A percentile compares a stretch with the other conserved stretches of the same genome.
These are phyloP conservation scores for Coemansia sp. DNA, from an alignment of 192 early-diverging fungal genomes.

Conservation along the genomic window DNA sequence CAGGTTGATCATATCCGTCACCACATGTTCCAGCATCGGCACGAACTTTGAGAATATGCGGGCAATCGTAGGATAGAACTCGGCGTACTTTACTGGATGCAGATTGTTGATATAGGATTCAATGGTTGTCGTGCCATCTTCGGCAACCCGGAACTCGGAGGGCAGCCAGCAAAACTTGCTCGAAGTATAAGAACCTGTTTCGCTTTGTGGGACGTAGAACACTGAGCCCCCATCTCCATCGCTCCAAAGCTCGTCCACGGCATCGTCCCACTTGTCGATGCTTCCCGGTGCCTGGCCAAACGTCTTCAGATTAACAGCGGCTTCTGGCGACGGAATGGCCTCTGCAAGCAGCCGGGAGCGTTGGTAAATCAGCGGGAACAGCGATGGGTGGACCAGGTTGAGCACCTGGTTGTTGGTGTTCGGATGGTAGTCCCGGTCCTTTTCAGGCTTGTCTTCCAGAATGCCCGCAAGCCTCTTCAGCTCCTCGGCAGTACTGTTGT, in stretches of 20 bases:
- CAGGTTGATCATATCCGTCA: constrained; percentile 29
- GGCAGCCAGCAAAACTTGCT: constrained; percentile 60
- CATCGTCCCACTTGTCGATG: constrained; percentile 13
- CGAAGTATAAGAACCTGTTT: neutral
- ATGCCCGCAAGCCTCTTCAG: constrained; percentile 28
- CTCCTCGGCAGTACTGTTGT: constrained; percentile 11
- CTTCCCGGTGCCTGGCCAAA: constrained; percentile 33
- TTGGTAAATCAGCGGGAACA: constrained; percentile 50
- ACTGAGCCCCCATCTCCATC: neutral
- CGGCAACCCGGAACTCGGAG: constrained; percentile 56
- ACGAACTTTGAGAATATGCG: constrained; percentile 56
- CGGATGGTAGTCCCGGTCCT: constrained; percentile 48
- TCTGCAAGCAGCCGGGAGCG: constrained; percentile 14
- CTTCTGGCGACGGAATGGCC: constrained; percentile 26
- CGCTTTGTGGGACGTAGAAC: constrained; percentile 5
- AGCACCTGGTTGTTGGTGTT: constrained; percentile 53
- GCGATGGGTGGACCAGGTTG: constrained; percentile 56
- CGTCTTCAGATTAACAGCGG: constrained; percentile 20
- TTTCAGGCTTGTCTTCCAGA: constrained; percentile 38
- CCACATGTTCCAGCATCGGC: constrained; percentile 63
- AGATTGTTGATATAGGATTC: constrained; percentile 76
- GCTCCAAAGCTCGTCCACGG: neutral
- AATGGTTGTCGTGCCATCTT: constrained; percentile 51
- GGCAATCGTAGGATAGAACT: constrained; percentile 56
- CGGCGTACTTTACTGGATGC: constrained; percentile 53